Base-by-base conservation (phyloP, 306 rosid species). In the Cicer arietinum region DNA sequence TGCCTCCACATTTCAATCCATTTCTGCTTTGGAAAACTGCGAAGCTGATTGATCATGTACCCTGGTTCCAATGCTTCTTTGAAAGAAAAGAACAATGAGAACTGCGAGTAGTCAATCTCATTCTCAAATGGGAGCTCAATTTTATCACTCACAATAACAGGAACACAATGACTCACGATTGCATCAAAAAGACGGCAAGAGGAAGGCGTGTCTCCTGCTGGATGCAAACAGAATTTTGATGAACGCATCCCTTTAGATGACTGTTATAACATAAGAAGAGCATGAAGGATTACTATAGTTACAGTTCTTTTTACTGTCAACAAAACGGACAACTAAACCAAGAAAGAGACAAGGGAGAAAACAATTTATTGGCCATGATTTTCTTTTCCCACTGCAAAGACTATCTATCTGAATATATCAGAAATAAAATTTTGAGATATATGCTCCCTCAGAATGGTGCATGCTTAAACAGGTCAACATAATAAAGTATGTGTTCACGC, bases 161-260 rank as follows among this genome's bases (percentile, higher is more conserved):
- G 99, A 82, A 95, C 83, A 79, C 99, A 92, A 82, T 95, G 98
- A 81, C 97, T 95, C 74, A 85, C 99, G 8, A 92, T 92, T 69
- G 98, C 99, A 84, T 95, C 97, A 78, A 95, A 95, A 46, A 92
- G 88, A 70, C 99, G 97, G 79, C 99, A 95, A 62, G 99, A 95
- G 8, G 99, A 95, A 11, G 99, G 99, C 22, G 99, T 92, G 83
- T 95, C 99, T 78, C 99, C 98, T 0, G 99, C 98, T 6, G 98
- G 99, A 84, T 92, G 85, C 82, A 95, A 86, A 83, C 99, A 92
- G 82, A 92, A 95, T 86, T 95, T 95, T 41, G 98, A 92, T 18
- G 84, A 80, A 50, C 91, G 93, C 99, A 95, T 95, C 78, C 99
- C 93, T 78, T 47, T 77, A 6, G 99, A 61, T 80, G 97, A 90